Evolutionary conservation across 495 filamentous ascomycete genomes (phyloP).

Genomic region (Aspergillus kassunensis): DNA sequence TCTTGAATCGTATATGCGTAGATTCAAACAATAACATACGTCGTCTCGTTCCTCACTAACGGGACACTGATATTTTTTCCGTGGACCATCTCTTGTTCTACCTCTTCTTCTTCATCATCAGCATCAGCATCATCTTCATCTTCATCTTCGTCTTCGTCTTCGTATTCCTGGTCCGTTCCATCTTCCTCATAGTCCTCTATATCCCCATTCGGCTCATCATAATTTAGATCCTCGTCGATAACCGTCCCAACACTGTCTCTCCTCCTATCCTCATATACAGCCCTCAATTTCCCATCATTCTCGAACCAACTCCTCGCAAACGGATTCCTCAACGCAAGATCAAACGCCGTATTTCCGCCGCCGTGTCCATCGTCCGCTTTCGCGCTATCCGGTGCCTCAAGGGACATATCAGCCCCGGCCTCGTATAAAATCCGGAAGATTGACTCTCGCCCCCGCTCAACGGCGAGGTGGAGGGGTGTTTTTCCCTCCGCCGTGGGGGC

Average conservation of each 20-base stretch:
- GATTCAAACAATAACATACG: conserved; percentile 14
- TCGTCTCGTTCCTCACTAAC: conserved; percentile 10
- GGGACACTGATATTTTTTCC: neutral
- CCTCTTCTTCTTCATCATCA: neutral
- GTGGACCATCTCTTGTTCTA: neutral
- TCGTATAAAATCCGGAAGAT: conserved; percentile 27
- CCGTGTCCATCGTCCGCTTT: conserved; percentile 13
- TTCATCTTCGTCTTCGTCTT: neutral
- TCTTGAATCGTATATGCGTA: too few relatives aligned
- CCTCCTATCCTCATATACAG: conserved; percentile 1
- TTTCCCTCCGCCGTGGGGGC: conserved; percentile 26
- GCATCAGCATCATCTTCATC: neutral
- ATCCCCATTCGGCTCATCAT: neutral
- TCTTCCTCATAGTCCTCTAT: conserved; percentile 1
- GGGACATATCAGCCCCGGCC: conserved; percentile 24
- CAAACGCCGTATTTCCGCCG: conserved; percentile 20
- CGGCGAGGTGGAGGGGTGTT: conserved; percentile 38
- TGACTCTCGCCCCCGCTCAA: conserved; percentile 26
- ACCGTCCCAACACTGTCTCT: conserved; percentile 20
- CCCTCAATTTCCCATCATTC: conserved; percentile 16
- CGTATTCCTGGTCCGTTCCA: neutral
- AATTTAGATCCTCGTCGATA: conserved; percentile 21
- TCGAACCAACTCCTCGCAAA: conserved; percentile 22
- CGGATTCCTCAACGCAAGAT: conserved; percentile 23
- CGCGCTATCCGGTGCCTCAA: conserved; percentile 18